Evolutionary conservation across 495 filamentous ascomycete genomes (phyloP), one percentile per base, ranked within the genome.

Genomic region (Acidomyces sp.): DNA sequence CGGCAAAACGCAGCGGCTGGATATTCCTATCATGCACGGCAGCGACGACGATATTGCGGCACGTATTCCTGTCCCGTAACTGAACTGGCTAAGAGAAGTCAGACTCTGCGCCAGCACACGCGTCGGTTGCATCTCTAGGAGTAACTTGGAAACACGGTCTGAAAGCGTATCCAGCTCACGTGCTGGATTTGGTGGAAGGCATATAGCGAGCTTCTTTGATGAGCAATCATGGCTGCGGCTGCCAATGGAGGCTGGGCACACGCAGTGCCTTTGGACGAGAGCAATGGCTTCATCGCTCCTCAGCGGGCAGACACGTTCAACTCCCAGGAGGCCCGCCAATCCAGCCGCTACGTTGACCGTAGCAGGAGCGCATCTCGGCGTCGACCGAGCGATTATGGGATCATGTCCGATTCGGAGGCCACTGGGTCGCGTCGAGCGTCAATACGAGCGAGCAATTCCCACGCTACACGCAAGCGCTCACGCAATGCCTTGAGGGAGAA

Each of bases 321-420:
- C 5, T 42, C 39, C 7, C 27, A 24, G 15, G 26, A 13, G 3
- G 24, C 30, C 6, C 9, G 11, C 18, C 15, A 15, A 6, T 3
- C 39, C 2, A 29, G 26, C 26, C 9, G 13, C 13, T 29, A 29
- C 26, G n/a, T n/a, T n/a, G 13, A 29, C 15, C 3, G 17, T 24
- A 10, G 6, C 13, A 24, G 26, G 24, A 34, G 28, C 39, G 11
- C 28, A 2, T 22, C 37, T 2, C 21, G 18, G 2, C 34, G 42
- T 2, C 16, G 30, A 11, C 47, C 41, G 11, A 50, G 47, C 47
- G 47, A 41, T 19, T 49, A 15, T 19, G 35, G 37, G 25, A 45
- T 50, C 36, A 16, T 21, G 36, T 50, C 47, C 6, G 47, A 50
- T 37, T 38, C 41, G 12, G 47, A 50, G 27, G 42, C 45, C 11